Conservation (phyloP, 1,139 yeast species). For the Nakaseomyces glabratus region DNA sequence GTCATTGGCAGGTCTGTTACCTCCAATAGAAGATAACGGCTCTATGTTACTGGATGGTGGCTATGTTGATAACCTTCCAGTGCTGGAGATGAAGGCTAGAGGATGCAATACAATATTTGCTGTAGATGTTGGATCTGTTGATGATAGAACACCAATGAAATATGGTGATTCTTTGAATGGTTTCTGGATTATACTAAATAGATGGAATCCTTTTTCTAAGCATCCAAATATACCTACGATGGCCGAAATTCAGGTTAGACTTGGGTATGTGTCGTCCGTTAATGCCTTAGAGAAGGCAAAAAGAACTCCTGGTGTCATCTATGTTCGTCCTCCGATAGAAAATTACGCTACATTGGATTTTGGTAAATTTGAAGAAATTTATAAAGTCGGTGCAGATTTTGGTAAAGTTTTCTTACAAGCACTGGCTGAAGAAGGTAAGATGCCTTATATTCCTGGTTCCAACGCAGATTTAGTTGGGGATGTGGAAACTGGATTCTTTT, state of each 20-base stretch:
- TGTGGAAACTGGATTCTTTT: conserved; percentile 20
- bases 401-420: conserved; percentile 52
- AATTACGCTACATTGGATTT: conserved; percentile 86
- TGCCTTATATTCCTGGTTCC: conserved; percentile 57
- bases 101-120: conserved; percentile 89
- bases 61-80: conserved; percentile 87
- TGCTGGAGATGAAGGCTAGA: conserved; percentile 75
- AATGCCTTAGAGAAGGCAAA: conserved; percentile 87
- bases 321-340: conserved; percentile 90
- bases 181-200: conserved; percentile 77
- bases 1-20: conserved; percentile 91
- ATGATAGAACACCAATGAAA: conserved; percentile 80
- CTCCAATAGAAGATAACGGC: conserved; percentile 84
- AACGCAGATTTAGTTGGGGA: conserved; percentile 12
- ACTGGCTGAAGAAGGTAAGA: conserved; percentile 43
- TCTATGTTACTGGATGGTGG: conserved; percentile 95
- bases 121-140: conserved; percentile 94
- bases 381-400: conserved; percentile 68
- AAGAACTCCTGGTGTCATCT: conserved; percentile 75
- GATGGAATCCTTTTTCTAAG: conserved; percentile 83
- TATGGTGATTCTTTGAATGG: conserved; percentile 94
- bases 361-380: conserved; percentile 84
- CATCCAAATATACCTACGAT: conserved; percentile 87
- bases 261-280: conserved; percentile 93
- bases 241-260: conserved; percentile 88